Percentiles rank a stretch among this genome's conserved stretches.
Evolutionary conservation across 116 monocot species (phyloP).

Genomic region (Posidonia oceanica): DNA sequence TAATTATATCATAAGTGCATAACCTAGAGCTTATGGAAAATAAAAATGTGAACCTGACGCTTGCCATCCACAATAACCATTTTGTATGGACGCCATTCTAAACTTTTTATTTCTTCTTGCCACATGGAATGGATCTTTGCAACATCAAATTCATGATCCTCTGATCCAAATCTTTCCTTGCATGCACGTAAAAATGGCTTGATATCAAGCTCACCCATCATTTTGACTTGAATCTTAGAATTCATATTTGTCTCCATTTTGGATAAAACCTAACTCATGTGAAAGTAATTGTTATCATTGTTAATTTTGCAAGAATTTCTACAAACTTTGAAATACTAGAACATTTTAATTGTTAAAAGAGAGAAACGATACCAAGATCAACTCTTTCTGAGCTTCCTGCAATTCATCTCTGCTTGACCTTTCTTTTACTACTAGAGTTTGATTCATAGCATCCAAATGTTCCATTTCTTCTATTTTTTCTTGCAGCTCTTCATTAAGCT

Average conservation of each 20-base stretch:
- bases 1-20: background rate
- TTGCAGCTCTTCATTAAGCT: constrained; percentile 20
- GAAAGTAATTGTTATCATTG: background rate
- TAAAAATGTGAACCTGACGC: constrained; percentile 4
- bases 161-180: constrained; percentile 1
- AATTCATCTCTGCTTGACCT: constrained; percentile 7
- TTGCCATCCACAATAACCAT: background rate
- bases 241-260: constrained; percentile 2
- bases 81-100: constrained; percentile 25
- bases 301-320: background rate
- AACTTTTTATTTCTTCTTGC: constrained; percentile 19
- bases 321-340: background rate
- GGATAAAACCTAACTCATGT: constrained; percentile 3
- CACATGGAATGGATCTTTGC: constrained; percentile 9
- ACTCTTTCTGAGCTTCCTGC: constrained; percentile 12
- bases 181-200: constrained; percentile 19
- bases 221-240: constrained; percentile 19
- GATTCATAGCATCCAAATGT: constrained; percentile 9
- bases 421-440: constrained; percentile 11
- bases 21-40: too few relatives aligned
- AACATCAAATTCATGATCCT: constrained; percentile 10
- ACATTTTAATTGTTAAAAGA: background rate
- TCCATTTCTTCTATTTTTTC: constrained; percentile 20
- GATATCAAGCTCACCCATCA: constrained; percentile 23
- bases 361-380: constrained; percentile 7